phyloP scores from a whole-genome alignment of 78 protist genomes.

The Dictyostelium purpureum region DNA sequence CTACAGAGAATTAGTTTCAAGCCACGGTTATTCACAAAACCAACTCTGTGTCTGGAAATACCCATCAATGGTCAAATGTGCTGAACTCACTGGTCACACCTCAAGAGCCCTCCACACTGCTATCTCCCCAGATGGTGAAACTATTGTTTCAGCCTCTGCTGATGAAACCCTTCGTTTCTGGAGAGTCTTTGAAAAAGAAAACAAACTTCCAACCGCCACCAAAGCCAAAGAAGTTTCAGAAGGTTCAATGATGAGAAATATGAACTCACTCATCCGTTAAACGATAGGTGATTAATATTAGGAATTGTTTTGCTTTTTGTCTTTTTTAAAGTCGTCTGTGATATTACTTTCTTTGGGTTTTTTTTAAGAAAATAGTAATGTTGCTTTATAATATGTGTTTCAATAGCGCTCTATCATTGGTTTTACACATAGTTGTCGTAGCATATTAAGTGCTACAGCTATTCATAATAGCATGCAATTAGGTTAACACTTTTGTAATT shows the following conservation, averaged over 20 bases:
- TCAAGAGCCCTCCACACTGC: slow-evolving; percentile 98
- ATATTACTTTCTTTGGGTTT: neutral
- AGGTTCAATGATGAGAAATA: slow-evolving; percentile 62
- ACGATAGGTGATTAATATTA: neutral
- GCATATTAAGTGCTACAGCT: neutral
- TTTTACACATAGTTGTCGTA: neutral
- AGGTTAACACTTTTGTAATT: no score
- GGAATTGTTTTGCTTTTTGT: neutral
- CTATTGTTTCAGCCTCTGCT: slow-evolving; percentile 96
- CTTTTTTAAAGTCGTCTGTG: neutral
- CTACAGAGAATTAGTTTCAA: slow-evolving; percentile 96
- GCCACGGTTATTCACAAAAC: slow-evolving; percentile 98
- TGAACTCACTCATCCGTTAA: slow-evolving; percentile 60
- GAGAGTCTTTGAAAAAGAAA: slow-evolving; percentile 91
- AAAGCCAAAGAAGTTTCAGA: slow-evolving; percentile 42
- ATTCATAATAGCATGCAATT: neutral
- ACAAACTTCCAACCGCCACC: slow-evolving; percentile 49
- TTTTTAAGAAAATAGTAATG: no score
- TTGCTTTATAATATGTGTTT: neutral
- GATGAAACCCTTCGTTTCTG: slow-evolving; percentile 99
- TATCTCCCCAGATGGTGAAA: slow-evolving; percentile 98
- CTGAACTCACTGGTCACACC: slow-evolving; percentile 98
- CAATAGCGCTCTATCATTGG: neutral
- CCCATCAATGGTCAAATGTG: slow-evolving; percentile 95
- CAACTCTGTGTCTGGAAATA: slow-evolving; percentile 99